phyloP scores from a whole-genome alignment of 306 rosid genomes.

The Quercus aquifolioides region DNA sequence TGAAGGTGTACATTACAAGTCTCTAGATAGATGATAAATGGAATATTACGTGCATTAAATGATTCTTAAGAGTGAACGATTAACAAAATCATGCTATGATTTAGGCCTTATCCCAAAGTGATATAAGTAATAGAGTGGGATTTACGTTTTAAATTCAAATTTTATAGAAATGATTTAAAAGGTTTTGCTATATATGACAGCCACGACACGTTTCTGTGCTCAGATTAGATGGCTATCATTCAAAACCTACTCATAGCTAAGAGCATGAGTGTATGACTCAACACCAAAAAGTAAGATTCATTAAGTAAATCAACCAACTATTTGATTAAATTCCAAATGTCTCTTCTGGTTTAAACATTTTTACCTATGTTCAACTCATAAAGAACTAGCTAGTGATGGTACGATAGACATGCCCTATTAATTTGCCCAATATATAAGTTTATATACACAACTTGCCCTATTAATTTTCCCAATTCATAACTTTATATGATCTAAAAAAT shows the following conservation, averaged over 20 bases:
- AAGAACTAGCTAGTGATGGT: background rate
- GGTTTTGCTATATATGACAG: background rate
- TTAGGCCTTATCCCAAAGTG: background rate
- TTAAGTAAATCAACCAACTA: too few relatives aligned
- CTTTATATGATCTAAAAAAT: too few relatives aligned
- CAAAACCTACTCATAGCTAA: background rate
- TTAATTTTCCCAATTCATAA: too few relatives aligned
- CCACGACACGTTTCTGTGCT: background rate
- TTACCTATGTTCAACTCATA: background rate
- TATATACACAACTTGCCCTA: too few relatives aligned
- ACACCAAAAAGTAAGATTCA: background rate
- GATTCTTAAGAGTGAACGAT: too few relatives aligned
- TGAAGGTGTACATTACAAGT: background rate
- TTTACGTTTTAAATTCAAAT: background rate
- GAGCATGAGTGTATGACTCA: background rate
- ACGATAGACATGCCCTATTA: too few relatives aligned
- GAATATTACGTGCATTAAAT: background rate
- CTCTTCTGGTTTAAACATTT: background rate
- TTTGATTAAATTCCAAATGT: too few relatives aligned
- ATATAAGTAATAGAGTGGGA: background rate
- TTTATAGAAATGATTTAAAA: background rate
- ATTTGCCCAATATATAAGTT: slow-evolving; percentile 2
- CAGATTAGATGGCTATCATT: background rate
- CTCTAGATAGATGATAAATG: background rate
- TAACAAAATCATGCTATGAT: background rate